These are phyloP conservation scores for Spergularia bocconei DNA, from an alignment of 148 eudicot genomes.

Conservation along the genomic window DNA sequence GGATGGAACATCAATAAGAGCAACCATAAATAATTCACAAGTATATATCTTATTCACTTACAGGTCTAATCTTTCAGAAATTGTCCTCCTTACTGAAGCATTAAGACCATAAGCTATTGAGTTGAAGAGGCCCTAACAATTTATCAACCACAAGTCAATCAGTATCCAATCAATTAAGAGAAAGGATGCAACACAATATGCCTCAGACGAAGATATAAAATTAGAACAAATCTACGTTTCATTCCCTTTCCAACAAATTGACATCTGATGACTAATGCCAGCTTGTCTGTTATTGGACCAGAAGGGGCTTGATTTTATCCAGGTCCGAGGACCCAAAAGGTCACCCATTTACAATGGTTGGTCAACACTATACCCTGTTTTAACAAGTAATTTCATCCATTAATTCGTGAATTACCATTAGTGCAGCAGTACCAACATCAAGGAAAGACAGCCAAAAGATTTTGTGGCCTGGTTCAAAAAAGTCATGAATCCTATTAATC, in stretches of 20 bases:
- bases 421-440: slow-evolving; percentile 94
- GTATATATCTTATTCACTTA: slow-evolving; percentile 44
- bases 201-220: background rate
- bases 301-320: background rate
- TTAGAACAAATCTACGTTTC: background rate
- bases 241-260: background rate
- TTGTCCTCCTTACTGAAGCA: slow-evolving; percentile 78
- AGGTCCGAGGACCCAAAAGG: background rate
- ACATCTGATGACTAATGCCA: background rate
- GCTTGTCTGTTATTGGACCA: background rate
- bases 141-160: slow-evolving; percentile 11
- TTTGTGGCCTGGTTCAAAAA: slow-evolving; percentile 84
- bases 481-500: slow-evolving; percentile 85
- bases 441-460: slow-evolving; percentile 94
- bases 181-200: background rate
- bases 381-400: background rate
- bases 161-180: slow-evolving; percentile 2
- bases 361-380: background rate
- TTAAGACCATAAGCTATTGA: slow-evolving; percentile 96
- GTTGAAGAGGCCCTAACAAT: slow-evolving; percentile 80
- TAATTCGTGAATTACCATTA: slow-evolving; percentile 58
- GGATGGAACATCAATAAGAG: background rate
- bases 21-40: background rate
- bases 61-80: slow-evolving; percentile 80
- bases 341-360: background rate